Base-by-base conservation (phyloP, 805 yeast genomes). In the Kregervanrija delftensis region DNA sequence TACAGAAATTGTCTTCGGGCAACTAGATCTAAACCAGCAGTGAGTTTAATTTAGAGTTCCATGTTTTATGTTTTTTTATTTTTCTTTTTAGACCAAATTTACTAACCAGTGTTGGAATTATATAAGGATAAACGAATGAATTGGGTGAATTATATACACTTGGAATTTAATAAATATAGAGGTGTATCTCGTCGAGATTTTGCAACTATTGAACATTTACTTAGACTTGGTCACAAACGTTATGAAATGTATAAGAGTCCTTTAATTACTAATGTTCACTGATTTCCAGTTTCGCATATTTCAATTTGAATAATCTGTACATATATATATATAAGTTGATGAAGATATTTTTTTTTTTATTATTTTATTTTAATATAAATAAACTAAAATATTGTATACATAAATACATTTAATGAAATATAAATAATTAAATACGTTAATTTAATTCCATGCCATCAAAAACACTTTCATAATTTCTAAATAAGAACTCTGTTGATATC, bases 131-230 rank as follows among this genome's bases (percentile, higher is more conserved):
- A 57, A 31, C 53, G 62, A 32, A 36, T 43, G 3, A 59, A 66
- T 44, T 66, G 71, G 71, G 39, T 54, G 6, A 44, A 39, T 11
- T 66, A 56, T 37, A 53, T 65, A 8, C 70, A 64, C 50, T 41
- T 49, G n/a, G 91, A 87, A 58, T 91, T 90, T 60, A 66, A 57
- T 12, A 78, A 79, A 53, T 69, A 80, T 59, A 66, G 69, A 41
- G 54, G 60, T 30, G 64, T 90, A 10, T 78, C 84, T 33, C 81
- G 84, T 60, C 83, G 86, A 53, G 95, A 87, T 52, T 90, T 90
- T 60, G 72, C 83, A 37, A 84, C 96, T 1, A 79, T 90, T 37
- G 98, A 90, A 60, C 89, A 90, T 63, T 69, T 91, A 34, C 63
- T 90, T 35, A 70, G 98, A 47, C 72, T 75, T 3, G 98, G 98